A percentile compares a stretch with the other conserved stretches of the same genome.
phyloP scores from a whole-genome alignment of 2,329 filamentous ascomycete genomes.

The Chaetomiaceae sp. region DNA sequence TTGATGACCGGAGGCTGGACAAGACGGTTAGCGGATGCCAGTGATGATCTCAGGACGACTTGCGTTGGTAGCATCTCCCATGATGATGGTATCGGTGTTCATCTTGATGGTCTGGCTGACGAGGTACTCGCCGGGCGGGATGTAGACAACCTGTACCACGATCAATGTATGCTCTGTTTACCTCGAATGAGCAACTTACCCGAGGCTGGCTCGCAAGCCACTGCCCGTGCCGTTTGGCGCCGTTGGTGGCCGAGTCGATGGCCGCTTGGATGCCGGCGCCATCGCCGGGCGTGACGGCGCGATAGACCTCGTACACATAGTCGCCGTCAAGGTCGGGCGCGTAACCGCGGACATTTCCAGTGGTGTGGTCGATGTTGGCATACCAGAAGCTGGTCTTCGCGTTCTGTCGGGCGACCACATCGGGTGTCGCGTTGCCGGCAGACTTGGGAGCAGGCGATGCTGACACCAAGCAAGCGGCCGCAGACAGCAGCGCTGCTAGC shows the following conservation, averaged over 20 bases:
- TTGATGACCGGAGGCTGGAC: slow-evolving; percentile 39
- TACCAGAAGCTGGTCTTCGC: slow-evolving; percentile 37
- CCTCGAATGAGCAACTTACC: slow-evolving; percentile 18
- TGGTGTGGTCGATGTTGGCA: slow-evolving; percentile 39
- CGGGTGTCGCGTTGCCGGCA: no score
- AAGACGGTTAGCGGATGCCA: background rate
- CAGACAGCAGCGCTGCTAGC: background rate
- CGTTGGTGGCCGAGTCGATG: slow-evolving; percentile 36
- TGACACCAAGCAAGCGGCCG: background rate
- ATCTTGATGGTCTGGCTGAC: slow-evolving; percentile 37
- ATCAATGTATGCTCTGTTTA: background rate
- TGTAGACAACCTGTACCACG: slow-evolving; percentile 36
- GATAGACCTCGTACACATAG: slow-evolving; percentile 36
- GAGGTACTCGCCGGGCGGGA: slow-evolving; percentile 40
- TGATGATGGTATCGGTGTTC: slow-evolving; percentile 43
- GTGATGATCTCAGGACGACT: slow-evolving; percentile 13
- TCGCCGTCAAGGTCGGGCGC: slow-evolving; percentile 39
- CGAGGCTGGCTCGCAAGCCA: slow-evolving; percentile 42
- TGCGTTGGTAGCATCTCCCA: slow-evolving; percentile 42
- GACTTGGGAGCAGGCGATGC: background rate
- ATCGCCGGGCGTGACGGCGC: slow-evolving; percentile 36
- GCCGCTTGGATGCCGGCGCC: slow-evolving; percentile 36
- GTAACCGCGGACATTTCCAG: slow-evolving; percentile 33
- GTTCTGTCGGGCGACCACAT: background rate
- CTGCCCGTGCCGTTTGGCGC: slow-evolving; percentile 31